phyloP scores from a whole-genome alignment of 163 green algal species.

The Prototheca wickerhamii region DNA sequence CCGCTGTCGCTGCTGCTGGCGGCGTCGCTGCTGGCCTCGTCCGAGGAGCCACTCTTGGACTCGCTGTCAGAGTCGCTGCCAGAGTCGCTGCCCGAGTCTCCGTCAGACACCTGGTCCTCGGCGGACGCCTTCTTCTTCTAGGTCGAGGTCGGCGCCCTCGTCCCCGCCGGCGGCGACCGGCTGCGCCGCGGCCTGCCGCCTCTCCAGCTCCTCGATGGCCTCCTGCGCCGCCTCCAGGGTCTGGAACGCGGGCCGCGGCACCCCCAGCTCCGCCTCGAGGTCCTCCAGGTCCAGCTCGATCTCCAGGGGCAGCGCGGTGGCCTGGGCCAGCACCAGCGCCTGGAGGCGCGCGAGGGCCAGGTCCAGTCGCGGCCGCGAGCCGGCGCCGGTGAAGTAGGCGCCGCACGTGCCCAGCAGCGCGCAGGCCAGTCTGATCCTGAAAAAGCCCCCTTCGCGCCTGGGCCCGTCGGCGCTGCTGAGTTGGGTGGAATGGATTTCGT shows the following conservation, averaged over 20 bases:
- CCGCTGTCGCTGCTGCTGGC: conserved; percentile 6
- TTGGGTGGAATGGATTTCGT: no score
- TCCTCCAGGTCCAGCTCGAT: conserved; percentile 78
- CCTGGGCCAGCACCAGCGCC: conserved; percentile 76
- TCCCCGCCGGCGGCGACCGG: conserved; percentile 5
- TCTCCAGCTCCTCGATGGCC: conserved; percentile 19
- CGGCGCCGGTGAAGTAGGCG: conserved; percentile 60
- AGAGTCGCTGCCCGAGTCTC: background rate
- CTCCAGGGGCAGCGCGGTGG: conserved; percentile 66
- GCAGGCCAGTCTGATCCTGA: conserved; percentile 61
- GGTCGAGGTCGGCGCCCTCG: conserved; percentile 3
- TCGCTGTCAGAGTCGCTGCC: background rate
- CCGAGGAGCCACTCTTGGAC: background rate
- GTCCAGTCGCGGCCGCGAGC: conserved; percentile 55
- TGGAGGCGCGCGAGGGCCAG: conserved; percentile 65
- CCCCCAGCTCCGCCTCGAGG: conserved; percentile 16
- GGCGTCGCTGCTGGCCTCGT: background rate
- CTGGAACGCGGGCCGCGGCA: conserved; percentile 4
- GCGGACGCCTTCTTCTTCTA: conserved; percentile 4
- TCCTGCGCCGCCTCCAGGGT: conserved; percentile 12
- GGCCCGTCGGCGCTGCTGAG: conserved; percentile 23
- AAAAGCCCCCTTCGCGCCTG: conserved; percentile 62
- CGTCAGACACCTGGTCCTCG: conserved; percentile 29
- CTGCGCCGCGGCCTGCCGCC: background rate
- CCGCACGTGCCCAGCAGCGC: conserved; percentile 78